phyloP scores from a whole-genome alignment of 306 rosid species.

The Quercus bicolor region DNA sequence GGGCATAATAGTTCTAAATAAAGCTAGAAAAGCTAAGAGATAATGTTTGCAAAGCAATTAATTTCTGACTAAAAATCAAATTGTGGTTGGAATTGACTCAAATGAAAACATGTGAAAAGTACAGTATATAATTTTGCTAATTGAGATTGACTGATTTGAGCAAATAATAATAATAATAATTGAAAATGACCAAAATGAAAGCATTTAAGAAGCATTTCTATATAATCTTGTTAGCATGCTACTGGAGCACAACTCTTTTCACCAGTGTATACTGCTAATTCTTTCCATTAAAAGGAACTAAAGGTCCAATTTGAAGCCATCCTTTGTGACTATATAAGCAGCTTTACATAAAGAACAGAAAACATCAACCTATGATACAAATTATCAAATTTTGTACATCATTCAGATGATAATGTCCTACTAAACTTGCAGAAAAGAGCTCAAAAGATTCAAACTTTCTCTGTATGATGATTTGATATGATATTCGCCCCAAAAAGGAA shows the following conservation, averaged over 20 bases:
- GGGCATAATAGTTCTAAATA: not conserved
- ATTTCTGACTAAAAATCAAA: not conserved
- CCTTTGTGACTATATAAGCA: not conserved
- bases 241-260: not conserved
- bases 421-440: not conserved
- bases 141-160: not conserved
- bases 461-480: not conserved
- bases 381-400: not conserved
- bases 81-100: not conserved
- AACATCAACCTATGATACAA: not conserved
- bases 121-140: not conserved
- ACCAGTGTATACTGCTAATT: not conserved
- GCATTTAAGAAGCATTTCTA: not conserved
- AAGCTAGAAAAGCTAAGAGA: not conserved
- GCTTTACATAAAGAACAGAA: not conserved
- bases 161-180: no score
- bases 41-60: not conserved
- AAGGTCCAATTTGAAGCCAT: not conserved
- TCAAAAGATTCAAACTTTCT: not conserved
- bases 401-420: not conserved
- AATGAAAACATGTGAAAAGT: not conserved
- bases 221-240: not conserved
- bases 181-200: not conserved
- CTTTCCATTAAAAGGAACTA: not conserved
- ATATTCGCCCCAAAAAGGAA: not conserved